These are phyloP conservation scores for Colletotrichum cordylinicola DNA, from an alignment of 2,329 filamentous ascomycete species.

Conservation along the genomic window DNA sequence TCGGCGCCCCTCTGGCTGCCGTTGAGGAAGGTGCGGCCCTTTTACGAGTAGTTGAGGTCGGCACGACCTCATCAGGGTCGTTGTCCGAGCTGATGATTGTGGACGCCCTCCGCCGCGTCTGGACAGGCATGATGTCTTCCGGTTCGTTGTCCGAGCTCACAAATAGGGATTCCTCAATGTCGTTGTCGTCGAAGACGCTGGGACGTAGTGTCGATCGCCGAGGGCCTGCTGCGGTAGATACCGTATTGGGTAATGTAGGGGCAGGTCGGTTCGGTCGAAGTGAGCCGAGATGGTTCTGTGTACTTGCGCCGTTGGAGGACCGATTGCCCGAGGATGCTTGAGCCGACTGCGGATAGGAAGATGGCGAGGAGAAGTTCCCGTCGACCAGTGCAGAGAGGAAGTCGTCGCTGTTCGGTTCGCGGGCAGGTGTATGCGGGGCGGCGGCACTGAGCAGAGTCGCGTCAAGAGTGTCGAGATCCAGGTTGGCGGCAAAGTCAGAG, in stretches of 20 bases:
- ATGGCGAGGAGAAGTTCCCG: constrained; percentile 40
- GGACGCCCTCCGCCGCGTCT: constrained; percentile 20
- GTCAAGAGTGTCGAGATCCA: not conserved
- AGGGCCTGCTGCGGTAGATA: constrained; percentile 5
- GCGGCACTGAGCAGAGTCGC: not conserved
- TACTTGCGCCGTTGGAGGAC: not conserved
- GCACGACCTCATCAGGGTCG: constrained; percentile 14
- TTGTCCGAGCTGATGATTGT: constrained; percentile 12
- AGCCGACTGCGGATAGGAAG: constrained; percentile 37
- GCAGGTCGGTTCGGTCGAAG: constrained; percentile 8
- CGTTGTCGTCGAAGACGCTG: not conserved
- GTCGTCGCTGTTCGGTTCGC: constrained; percentile 20
- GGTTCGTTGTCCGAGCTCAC: constrained; percentile 19
- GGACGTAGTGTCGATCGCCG: not conserved
- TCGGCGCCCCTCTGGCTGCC: not conserved
- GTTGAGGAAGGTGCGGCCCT: constrained; percentile 12
- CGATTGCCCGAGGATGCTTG: constrained; percentile 16
- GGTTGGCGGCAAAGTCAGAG: constrained; percentile 10
- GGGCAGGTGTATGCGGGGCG: constrained; percentile 23
- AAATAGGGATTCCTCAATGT: constrained; percentile 14
- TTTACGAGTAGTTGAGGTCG: constrained; percentile 8
- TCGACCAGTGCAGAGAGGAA: constrained; percentile 31
- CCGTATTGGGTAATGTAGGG: constrained; percentile 1
- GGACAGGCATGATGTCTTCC: constrained; percentile 22
- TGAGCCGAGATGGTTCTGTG: not conserved